Evolutionary conservation across 495 filamentous ascomycete species (phyloP).

Genomic region (Cercophora samala): DNA sequence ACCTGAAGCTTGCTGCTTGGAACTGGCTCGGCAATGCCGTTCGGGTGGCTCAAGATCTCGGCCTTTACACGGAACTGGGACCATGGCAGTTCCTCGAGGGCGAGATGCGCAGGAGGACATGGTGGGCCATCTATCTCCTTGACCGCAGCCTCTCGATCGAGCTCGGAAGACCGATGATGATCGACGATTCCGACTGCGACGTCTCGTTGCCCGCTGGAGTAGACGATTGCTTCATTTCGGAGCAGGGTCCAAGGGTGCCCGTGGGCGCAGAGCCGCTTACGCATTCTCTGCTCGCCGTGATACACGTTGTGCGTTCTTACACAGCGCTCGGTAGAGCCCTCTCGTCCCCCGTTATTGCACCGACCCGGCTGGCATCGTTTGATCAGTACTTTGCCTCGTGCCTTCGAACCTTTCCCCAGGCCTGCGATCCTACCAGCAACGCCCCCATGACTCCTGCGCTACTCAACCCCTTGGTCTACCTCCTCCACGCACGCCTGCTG

Average conservation of each 20-base stretch:
- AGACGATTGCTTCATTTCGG: constrained; percentile 76
- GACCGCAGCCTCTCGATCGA: constrained; percentile 82
- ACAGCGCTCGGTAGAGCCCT: constrained; percentile 72
- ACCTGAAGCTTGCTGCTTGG: constrained; percentile 85
- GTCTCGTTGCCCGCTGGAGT: constrained; percentile 72
- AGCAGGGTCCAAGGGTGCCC: constrained; percentile 54
- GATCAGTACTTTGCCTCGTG: constrained; percentile 78
- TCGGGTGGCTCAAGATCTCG: constrained; percentile 81
- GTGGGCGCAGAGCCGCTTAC: constrained; percentile 50
- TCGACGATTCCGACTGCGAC: constrained; percentile 89
- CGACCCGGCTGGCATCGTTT: constrained; percentile 69
- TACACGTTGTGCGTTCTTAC: constrained; percentile 81
- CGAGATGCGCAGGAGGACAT: constrained; percentile 86
- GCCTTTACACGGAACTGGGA: constrained; percentile 73
- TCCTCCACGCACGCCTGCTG: constrained; percentile 78
- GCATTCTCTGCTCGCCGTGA: constrained; percentile 69
- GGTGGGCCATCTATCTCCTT: constrained; percentile 93
- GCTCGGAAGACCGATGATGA: constrained; percentile 74
- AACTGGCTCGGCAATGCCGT: constrained; percentile 85
- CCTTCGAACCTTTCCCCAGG: constrained; percentile 66
- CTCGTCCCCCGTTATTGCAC: constrained; percentile 62
- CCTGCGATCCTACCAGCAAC: constrained; percentile 62
- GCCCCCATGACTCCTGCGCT: constrained; percentile 68
- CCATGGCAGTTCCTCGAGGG: constrained; percentile 72
- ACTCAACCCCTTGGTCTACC: constrained; percentile 67